Evolutionary conservation across 2,329 filamentous ascomycete genomes (phyloP).

Genomic region (Pleomassaria siparia): DNA sequence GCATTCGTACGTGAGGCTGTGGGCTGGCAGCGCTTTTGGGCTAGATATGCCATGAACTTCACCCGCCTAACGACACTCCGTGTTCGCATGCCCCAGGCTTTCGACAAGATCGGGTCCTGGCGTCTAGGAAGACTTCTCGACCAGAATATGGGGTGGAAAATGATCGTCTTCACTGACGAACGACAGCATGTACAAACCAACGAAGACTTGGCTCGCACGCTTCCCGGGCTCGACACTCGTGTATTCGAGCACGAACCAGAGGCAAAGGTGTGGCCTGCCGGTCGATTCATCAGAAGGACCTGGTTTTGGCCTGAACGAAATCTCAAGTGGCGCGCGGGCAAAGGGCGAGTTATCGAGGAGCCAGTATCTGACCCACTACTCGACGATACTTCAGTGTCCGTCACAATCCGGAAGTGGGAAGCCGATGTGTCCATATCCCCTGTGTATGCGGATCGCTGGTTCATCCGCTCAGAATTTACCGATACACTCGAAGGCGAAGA

Average conservation of each 20-base stretch:
- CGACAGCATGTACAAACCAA: conserved; percentile 19
- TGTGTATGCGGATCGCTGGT: too few species aligned
- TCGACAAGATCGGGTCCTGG: conserved; percentile 20
- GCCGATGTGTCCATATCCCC: too few species aligned
- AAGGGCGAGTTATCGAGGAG: too few species aligned
- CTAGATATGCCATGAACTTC: conserved; percentile 16
- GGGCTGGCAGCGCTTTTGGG: conserved; percentile 31
- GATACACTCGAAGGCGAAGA: too few species aligned
- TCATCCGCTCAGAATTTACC: too few species aligned
- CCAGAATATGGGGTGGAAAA: conserved; percentile 17
- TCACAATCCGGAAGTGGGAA: too few species aligned
- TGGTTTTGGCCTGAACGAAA: conserved; percentile 9
- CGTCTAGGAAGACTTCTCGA: conserved; percentile 19
- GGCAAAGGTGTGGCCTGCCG: conserved; percentile 14
- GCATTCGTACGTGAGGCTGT: conserved; percentile 24
- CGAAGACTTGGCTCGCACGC: conserved; percentile 9
- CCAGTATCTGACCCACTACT: too few species aligned
- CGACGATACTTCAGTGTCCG: too few species aligned
- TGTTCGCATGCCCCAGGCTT: conserved; percentile 24
- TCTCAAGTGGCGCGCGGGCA: not conserved
- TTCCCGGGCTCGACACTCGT: not conserved
- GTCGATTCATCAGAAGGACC: conserved; percentile 16
- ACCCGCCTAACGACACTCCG: conserved; percentile 15
- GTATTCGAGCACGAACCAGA: conserved; percentile 5
- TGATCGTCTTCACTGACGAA: conserved; percentile 21